phyloP scores from a whole-genome alignment of 768 basidiomycete genomes.

The Heimioporus sp. region DNA sequence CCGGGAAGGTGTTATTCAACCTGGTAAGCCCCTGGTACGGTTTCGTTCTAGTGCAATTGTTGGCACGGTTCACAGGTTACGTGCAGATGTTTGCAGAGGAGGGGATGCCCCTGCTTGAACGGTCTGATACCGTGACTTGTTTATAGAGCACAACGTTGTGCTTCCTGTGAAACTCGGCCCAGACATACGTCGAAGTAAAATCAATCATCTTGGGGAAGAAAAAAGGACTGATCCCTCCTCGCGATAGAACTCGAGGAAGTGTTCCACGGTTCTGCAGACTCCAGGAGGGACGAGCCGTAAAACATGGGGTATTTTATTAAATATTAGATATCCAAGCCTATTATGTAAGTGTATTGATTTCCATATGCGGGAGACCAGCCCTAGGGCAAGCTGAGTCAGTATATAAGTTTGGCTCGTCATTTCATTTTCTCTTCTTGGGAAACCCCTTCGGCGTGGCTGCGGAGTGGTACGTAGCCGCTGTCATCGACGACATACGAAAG shows the following conservation, averaged over 20 bases:
- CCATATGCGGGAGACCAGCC: constrained; percentile 29
- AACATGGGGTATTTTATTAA: not conserved
- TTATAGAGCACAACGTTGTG: constrained; percentile 91
- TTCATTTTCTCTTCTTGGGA: constrained; percentile 14
- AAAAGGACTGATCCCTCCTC: constrained; percentile 9
- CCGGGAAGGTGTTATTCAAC: constrained; percentile 86
- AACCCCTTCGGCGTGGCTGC: constrained; percentile 33
- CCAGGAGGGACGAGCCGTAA: constrained; percentile 42
- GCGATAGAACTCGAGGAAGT: constrained; percentile 53
- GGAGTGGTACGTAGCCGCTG: constrained; percentile 1
- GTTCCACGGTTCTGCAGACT: constrained; percentile 41
- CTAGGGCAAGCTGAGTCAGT: constrained; percentile 15
- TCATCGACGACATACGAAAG: not conserved
- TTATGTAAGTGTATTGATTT: not conserved
- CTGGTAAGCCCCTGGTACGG: constrained; percentile 46
- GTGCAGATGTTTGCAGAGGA: constrained; percentile 85
- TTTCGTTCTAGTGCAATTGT: not conserved
- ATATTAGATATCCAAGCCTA: constrained; percentile 2
- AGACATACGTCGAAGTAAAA: constrained; percentile 75
- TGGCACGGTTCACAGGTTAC: constrained; percentile 50
- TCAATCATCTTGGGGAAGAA: not conserved
- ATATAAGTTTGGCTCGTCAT: constrained; percentile 7
- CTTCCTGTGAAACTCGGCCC: constrained; percentile 71
- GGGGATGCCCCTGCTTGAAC: constrained; percentile 79
- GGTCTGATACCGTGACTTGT: constrained; percentile 73